phyloP scores from a whole-genome alignment of 768 basidiomycete species.

The Suillus bovinus region DNA sequence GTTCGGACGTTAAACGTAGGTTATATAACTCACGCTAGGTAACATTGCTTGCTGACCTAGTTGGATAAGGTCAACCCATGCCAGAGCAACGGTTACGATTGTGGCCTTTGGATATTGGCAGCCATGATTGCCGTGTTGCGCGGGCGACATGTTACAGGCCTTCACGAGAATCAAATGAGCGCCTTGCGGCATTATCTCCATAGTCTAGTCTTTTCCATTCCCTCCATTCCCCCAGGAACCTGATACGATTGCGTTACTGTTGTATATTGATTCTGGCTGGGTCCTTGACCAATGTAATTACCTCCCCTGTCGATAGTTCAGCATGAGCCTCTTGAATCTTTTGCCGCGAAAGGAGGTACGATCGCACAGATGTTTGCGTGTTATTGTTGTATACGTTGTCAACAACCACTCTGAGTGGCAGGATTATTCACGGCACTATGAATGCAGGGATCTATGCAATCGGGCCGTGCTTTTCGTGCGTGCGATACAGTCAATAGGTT shows the following conservation, averaged over 20 bases:
- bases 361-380: not conserved
- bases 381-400: not conserved
- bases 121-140: conserved; percentile 22
- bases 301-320: not conserved
- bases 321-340: not conserved
- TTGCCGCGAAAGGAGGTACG: not conserved
- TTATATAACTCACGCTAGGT: not conserved
- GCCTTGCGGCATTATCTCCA: not conserved
- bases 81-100: conserved; percentile 24
- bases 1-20: conserved; percentile 1
- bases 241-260: not conserved
- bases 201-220: not conserved
- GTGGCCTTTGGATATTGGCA: conserved; percentile 28
- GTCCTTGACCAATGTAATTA: not conserved
- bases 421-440: not conserved
- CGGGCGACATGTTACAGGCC: conserved; percentile 12
- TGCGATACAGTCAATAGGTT: not conserved
- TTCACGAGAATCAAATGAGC: conserved; percentile 11
- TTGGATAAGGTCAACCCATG: not conserved
- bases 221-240: not conserved
- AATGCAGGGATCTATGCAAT: not conserved
- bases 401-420: not conserved
- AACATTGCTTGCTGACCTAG: not conserved
- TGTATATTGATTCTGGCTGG: not conserved
- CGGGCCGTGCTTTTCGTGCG: not conserved